phyloP scores from a whole-genome alignment of 163 green algal species.

The Trebouxiophyceae sp. region DNA sequence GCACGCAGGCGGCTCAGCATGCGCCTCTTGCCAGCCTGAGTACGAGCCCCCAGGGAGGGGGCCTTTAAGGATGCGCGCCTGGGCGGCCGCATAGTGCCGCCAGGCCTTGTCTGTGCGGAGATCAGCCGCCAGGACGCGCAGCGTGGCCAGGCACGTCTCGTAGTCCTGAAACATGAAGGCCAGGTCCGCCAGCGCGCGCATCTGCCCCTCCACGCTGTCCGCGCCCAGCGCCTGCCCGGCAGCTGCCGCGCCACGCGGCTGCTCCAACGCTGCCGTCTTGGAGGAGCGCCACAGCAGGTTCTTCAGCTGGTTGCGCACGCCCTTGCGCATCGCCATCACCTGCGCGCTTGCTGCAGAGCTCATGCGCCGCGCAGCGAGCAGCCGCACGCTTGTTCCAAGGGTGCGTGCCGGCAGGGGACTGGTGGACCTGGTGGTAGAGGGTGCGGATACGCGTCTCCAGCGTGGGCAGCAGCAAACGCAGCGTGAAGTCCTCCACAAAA shows the following conservation, averaged over 20 bases:
- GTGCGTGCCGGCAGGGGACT: too few relatives aligned
- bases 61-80: slow-evolving; percentile 20
- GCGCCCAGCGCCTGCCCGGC: slow-evolving; percentile 22
- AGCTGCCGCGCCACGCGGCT: not conserved
- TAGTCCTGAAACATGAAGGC: slow-evolving; percentile 60
- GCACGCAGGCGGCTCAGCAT: not conserved
- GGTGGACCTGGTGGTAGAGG: slow-evolving; percentile 61
- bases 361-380: not conserved
- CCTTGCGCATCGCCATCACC: slow-evolving; percentile 63
- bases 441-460: slow-evolving; percentile 60
- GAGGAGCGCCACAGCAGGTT: slow-evolving; percentile 64
- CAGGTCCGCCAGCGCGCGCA: slow-evolving; percentile 79
- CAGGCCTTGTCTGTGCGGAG: slow-evolving; percentile 56
- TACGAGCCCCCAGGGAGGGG: not conserved
- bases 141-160: slow-evolving; percentile 51
- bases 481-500: slow-evolving; percentile 49
- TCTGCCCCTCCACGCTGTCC: slow-evolving; percentile 64
- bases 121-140: slow-evolving; percentile 67
- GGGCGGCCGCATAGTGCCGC: slow-evolving; percentile 49
- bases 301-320: slow-evolving; percentile 84
- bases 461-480: slow-evolving; percentile 47
- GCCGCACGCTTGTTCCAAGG: not conserved
- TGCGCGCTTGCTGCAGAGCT: not conserved
- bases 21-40: not conserved
- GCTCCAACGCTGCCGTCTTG: slow-evolving; percentile 1